phyloP scores from a whole-genome alignment of 352 stramenopile genomes.

The Phytophthora pini region DNA sequence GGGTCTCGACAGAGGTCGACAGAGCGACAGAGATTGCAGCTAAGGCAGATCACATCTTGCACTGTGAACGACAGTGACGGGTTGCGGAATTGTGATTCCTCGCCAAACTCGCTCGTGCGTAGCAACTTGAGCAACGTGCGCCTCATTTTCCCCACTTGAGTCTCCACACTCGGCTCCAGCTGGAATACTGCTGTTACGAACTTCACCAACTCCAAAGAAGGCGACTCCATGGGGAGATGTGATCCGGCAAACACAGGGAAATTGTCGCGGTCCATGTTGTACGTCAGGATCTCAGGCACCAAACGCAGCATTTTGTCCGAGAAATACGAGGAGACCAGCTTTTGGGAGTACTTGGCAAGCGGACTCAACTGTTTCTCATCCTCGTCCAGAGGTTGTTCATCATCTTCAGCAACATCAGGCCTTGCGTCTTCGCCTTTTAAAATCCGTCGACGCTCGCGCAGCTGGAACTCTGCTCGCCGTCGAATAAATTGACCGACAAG shows the following conservation, averaged over 20 bases:
- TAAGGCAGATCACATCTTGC: slow-evolving; percentile 96
- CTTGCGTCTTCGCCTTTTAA: slow-evolving; percentile 21
- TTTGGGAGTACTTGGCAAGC: slow-evolving; percentile 77
- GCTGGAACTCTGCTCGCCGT: slow-evolving; percentile 67
- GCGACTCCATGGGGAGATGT: slow-evolving; percentile 82
- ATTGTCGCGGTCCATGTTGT: slow-evolving; percentile 67
- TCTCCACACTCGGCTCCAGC: slow-evolving; percentile 92
- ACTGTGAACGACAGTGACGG: slow-evolving; percentile 95
- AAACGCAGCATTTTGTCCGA: slow-evolving; percentile 80
- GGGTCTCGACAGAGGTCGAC: slow-evolving; percentile 97
- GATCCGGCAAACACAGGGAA: slow-evolving; percentile 90
- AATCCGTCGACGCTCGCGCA: slow-evolving; percentile 35
- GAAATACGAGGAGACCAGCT: slow-evolving; percentile 77
- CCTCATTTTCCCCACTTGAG: slow-evolving; percentile 92
- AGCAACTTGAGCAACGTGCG: slow-evolving; percentile 91
- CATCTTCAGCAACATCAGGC: slow-evolving; percentile 26
- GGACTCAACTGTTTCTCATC: slow-evolving; percentile 57
- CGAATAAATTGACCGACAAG: slow-evolving; percentile 91
- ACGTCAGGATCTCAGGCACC: slow-evolving; percentile 76
- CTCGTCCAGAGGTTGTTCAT: slow-evolving; percentile 52
- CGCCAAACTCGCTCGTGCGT: slow-evolving; percentile 74
- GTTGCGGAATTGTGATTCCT: slow-evolving; percentile 93
- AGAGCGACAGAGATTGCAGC: slow-evolving; percentile 95
- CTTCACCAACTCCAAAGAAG: slow-evolving; percentile 98
- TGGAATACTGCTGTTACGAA: slow-evolving; percentile 93